These are phyloP conservation scores for Alternaria brassicicola DNA, from an alignment of 2,329 filamentous ascomycete species.

Conservation along the genomic window DNA sequence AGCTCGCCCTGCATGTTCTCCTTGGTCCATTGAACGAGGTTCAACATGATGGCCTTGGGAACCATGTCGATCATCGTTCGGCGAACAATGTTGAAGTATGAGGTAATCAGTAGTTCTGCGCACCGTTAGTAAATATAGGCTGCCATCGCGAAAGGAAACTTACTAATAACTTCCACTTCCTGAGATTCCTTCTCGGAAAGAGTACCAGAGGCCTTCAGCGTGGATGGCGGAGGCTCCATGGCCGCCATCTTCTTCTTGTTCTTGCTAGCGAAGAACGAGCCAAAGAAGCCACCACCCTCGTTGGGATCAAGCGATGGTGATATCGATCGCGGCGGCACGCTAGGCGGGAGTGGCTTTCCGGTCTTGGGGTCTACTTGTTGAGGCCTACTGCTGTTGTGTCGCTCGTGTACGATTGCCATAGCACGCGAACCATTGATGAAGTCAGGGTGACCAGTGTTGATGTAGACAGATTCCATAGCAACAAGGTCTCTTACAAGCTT, in stretches of 20 bases:
- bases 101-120: constrained; percentile 88
- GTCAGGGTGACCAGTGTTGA: constrained; percentile 98
- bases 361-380: constrained; percentile 98
- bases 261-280: constrained; percentile 97
- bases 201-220: constrained; percentile 90
- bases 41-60: constrained; percentile 98
- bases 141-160: constrained; percentile 40
- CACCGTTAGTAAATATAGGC: constrained; percentile 21
- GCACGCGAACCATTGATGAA: constrained; percentile 96
- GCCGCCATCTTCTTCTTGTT: constrained; percentile 99
- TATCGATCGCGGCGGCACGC: constrained; percentile 71
- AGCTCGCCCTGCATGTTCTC: constrained; percentile 98
- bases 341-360: constrained; percentile 82
- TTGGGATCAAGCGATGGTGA: constrained; percentile 77
- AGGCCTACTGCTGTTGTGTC: constrained; percentile 79
- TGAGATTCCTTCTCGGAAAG: constrained; percentile 92
- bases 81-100: constrained; percentile 98
- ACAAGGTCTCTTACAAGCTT: constrained; percentile 94
- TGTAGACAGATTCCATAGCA: constrained; percentile 93
- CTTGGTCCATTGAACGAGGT: constrained; percentile 92
- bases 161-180: constrained; percentile 98
- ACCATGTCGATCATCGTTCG: constrained; percentile 99
- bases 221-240: constrained; percentile 94
- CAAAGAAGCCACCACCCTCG: constrained; percentile 79
- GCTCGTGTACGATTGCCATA: constrained; percentile 97